Base-by-base conservation (phyloP, 208 protist genomes). In the Acanthamoeba healyi region DNA sequence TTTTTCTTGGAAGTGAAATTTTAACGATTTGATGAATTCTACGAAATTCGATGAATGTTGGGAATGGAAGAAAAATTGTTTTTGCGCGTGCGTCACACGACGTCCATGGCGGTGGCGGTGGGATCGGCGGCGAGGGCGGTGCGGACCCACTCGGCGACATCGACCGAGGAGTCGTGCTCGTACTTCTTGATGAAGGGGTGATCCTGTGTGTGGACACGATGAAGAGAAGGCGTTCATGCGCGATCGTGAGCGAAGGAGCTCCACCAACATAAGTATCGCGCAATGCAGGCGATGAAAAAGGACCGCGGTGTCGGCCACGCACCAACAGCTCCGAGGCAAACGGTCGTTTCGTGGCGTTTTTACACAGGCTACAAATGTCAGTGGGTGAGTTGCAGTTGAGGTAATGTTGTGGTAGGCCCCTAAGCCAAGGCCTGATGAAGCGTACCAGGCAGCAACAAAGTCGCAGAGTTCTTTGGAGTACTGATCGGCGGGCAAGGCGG, bases 391-490 rank as follows among this genome's bases (percentile, higher is more conserved):
- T n/a, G 9, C 32, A 17, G 36, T 2, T 32, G 0, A 56, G 17
- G 0, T 1, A 7, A 26, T 65, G 22, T 2, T 84, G 56, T 63
- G 65, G 72, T 44, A 94, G 84, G 32, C n/a, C n/a, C n/a, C n/a
- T n/a, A n/a, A n/a, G n/a, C n/a, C n/a, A n/a, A n/a, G n/a, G n/a
- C n/a, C n/a, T n/a, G n/a, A n/a, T 91, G 17, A 58, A 19, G 29
- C 81, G 26, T 79, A 93, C 87, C 87, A 93, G 17, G 58, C 63
- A 56, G 54, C 34, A 26, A 79, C 42, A 56, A 93, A 93, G 29
- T 93, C 90, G 51, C 77, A 94, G 88, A 94, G 94, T 19, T 94
- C 94, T 61, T 34, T 44, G 38, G 91, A 95, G 74, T 93, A 95
- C 61, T 34, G 67, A 38, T 91, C 54, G 19, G 58, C 15, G 29